A percentile compares a stretch with the other conserved stretches of the same genome.
Conservation (phyloP, 345 rosid genomes). For the Heritiera fomes region DNA sequence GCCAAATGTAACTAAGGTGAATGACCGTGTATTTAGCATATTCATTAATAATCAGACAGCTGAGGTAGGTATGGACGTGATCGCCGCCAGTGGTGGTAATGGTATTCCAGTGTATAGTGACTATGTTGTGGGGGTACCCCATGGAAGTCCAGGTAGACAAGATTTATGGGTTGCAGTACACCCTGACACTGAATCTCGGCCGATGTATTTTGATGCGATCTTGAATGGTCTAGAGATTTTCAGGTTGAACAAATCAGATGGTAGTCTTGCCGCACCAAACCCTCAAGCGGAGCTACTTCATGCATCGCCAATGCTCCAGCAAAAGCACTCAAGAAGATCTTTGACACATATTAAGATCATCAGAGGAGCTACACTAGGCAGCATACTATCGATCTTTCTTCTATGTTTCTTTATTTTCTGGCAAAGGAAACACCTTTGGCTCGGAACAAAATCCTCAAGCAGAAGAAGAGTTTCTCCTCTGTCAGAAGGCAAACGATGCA, state of each 20-base stretch:
- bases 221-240: constrained; percentile 59
- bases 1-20: not conserved
- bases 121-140: constrained; percentile 14
- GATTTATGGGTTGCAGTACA: constrained; percentile 34
- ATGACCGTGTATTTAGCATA: constrained; percentile 18
- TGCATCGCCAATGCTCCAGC: not conserved
- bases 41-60: constrained; percentile 28
- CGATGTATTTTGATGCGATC: constrained; percentile 32
- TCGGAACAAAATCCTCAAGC: constrained; percentile 25
- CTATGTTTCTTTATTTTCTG: constrained; percentile 11
- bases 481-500: constrained; percentile 30
- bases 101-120: constrained; percentile 31
- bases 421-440: not conserved
- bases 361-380: constrained; percentile 27
- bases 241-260: constrained; percentile 28
- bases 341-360: not conserved
- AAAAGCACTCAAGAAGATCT: not conserved
- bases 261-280: constrained; percentile 30
- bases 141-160: constrained; percentile 22
- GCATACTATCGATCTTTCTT: constrained; percentile 14
- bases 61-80: constrained; percentile 20
- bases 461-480: constrained; percentile 30
- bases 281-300: constrained; percentile 14
- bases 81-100: constrained; percentile 23
- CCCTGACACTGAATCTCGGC: not conserved